Evolutionary conservation across 306 rosid species (phyloP).

Genomic region (Prunus padus): DNA sequence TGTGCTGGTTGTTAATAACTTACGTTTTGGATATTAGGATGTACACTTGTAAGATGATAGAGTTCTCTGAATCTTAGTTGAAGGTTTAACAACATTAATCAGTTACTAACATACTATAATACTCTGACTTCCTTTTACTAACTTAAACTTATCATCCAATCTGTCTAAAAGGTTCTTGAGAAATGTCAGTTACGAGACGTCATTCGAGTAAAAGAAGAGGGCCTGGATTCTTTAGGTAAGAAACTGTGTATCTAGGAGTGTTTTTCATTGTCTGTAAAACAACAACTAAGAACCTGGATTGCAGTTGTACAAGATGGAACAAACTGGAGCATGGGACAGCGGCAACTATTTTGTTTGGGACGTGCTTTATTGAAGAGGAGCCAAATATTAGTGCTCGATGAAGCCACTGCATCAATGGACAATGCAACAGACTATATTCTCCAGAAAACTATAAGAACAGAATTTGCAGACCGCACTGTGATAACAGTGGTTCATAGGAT

Average conservation of each 20-base stretch:
- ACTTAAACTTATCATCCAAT: background rate
- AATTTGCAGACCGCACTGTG: constrained; percentile 32
- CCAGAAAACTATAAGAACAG: constrained; percentile 29
- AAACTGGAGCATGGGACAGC: constrained; percentile 40
- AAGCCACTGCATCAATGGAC: constrained; percentile 42
- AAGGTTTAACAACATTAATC: no score
- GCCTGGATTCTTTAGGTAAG: constrained; percentile 32
- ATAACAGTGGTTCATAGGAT: constrained; percentile 29
- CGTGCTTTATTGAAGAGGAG: constrained; percentile 34
- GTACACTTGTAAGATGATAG: no score
- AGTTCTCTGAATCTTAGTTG: no score
- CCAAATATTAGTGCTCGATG: constrained; percentile 29
- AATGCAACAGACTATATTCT: constrained; percentile 28
- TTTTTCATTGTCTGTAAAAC: no score
- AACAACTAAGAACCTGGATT: background rate
- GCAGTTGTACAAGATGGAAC: constrained; percentile 33
- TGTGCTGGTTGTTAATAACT: background rate
- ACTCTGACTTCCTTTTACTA: background rate
- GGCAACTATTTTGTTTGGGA: constrained; percentile 34
- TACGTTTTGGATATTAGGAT: no score
- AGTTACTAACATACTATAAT: background rate
- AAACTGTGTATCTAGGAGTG: background rate
- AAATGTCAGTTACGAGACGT: constrained; percentile 34
- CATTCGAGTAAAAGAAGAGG: constrained; percentile 19
- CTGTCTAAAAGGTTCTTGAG: constrained; percentile 20